These are phyloP conservation scores for Vigna angularis DNA, from an alignment of 306 rosid genomes.

Conservation along the genomic window DNA sequence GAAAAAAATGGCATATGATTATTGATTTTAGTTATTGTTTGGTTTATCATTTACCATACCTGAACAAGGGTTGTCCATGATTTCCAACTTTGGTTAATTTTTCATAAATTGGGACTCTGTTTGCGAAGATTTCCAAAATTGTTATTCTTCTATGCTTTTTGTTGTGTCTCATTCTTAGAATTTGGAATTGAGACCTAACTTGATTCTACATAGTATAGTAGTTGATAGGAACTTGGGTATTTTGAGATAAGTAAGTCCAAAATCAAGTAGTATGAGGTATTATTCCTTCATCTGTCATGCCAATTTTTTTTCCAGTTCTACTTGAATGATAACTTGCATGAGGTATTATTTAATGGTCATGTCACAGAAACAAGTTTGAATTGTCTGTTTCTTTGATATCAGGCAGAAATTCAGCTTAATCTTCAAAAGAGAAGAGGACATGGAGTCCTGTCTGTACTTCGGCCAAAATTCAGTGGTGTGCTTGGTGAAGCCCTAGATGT, in stretches of 20 bases:
- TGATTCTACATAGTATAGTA: too few relatives aligned
- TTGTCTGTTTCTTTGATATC: slow-evolving; percentile 32
- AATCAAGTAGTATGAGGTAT: too few relatives aligned
- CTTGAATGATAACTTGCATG: slow-evolving; percentile 28
- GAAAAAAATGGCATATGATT: not conserved
- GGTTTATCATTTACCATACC: not conserved
- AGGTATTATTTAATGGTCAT: slow-evolving; percentile 26
- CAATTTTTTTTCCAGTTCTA: slow-evolving; percentile 22
- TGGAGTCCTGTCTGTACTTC: slow-evolving; percentile 81
- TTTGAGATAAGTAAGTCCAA: too few relatives aligned
- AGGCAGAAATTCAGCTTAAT: slow-evolving; percentile 94
- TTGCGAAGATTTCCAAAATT: not conserved
- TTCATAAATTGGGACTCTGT: not conserved
- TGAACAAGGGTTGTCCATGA: too few relatives aligned
- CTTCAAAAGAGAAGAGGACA: slow-evolving; percentile 95
- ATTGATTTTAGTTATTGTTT: slow-evolving; percentile 21
- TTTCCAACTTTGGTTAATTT: slow-evolving; percentile 19
- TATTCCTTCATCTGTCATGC: not conserved
- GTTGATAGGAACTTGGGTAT: too few relatives aligned
- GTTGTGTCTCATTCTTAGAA: too few relatives aligned
- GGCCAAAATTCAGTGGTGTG: slow-evolving; percentile 92
- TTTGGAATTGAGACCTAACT: too few relatives aligned
- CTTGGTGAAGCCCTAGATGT: slow-evolving; percentile 92
- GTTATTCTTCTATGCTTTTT: not conserved
- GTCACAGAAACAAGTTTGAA: slow-evolving; percentile 30